Conservation (phyloP, 495 filamentous ascomycete genomes). For the Cetradonia linearis region DNA sequence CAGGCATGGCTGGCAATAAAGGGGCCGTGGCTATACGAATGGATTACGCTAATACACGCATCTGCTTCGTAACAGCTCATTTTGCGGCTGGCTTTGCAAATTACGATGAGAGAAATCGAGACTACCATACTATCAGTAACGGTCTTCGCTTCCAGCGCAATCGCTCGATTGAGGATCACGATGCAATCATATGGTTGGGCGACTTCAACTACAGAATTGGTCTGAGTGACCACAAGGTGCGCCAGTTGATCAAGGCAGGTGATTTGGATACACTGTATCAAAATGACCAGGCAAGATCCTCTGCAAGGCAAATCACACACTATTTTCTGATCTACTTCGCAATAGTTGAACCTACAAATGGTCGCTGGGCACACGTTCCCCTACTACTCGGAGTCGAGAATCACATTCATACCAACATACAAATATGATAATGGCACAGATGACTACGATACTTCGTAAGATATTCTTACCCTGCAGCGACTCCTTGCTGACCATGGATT, state of each 20-base stretch:
- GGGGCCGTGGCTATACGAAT: constrained; percentile 94
- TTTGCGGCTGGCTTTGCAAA: constrained; percentile 94
- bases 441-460: constrained; percentile 83
- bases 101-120: constrained; percentile 88
- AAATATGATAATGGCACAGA: constrained; percentile 85
- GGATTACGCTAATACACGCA: constrained; percentile 83
- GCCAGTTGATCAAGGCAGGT: constrained; percentile 54
- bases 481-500: neutral
- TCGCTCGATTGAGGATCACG: constrained; percentile 80
- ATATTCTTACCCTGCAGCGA: constrained; percentile 7
- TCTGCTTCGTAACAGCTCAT: constrained; percentile 96
- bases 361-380: constrained; percentile 79
- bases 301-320: neutral
- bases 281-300: constrained; percentile 71
- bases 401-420: constrained; percentile 86
- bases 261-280: constrained; percentile 75
- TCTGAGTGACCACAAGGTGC: constrained; percentile 66
- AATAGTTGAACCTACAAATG: constrained; percentile 92
- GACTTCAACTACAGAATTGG: constrained; percentile 99
- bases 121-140: constrained; percentile 80
- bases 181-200: constrained; percentile 92
- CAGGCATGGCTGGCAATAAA: constrained; percentile 96
- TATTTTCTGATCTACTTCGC: neutral
- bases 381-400: constrained; percentile 77
- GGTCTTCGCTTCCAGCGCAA: constrained; percentile 87